Base-by-base conservation (phyloP, 345 rosid genomes). In the Ceriops decandra region DNA sequence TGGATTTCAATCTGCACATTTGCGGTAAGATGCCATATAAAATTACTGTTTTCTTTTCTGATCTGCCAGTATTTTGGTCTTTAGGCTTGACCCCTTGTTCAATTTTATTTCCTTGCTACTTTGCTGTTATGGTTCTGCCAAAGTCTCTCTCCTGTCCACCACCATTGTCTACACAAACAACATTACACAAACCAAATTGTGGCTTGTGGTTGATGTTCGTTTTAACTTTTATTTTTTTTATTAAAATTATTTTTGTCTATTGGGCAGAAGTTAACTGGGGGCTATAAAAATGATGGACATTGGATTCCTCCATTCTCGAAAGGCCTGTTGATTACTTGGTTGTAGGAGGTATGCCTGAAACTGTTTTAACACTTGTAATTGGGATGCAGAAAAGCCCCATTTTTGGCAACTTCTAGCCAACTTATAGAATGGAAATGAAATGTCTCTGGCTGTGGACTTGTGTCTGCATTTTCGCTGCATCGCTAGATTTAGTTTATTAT, bases 1-100 rank as follows among this genome's bases (percentile, higher is more conserved):
- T 72, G 72, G 63, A 68, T 21, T 30, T 62, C 19, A 66, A 57
- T 36, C 67, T 49, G 69, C 62, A 46, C 68, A 31, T 47, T 31
- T 4, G 60, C 62, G 73, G 80, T 72, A 24, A 67, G 69, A 32
- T 13, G 17, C 5, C 47, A 19, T 15, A 33, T 13, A 15, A 11
- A 42, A 13, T 15, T 42, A 42, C 19, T 42, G 49, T 42, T 42
- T 42, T 13, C 49, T 42, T 42, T 42, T 42, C 49, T 42, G 5
- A 42, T 42, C 19, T 42, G 16, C 49, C 2, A 17, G 17, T 16
- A 13, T 42, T 42, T 42, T 42, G 17, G 17, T 42, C 49, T 42
- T 15, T 42, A 42, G 49, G 17, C 3, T 42, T 42, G 49, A 42
- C 16, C 19, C 16, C 49, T 42, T 42, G 0, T 42, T 13, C 49